Evolutionary conservation across 805 yeast species (phyloP).

Genomic region (Suhomyces kilbournensis): DNA sequence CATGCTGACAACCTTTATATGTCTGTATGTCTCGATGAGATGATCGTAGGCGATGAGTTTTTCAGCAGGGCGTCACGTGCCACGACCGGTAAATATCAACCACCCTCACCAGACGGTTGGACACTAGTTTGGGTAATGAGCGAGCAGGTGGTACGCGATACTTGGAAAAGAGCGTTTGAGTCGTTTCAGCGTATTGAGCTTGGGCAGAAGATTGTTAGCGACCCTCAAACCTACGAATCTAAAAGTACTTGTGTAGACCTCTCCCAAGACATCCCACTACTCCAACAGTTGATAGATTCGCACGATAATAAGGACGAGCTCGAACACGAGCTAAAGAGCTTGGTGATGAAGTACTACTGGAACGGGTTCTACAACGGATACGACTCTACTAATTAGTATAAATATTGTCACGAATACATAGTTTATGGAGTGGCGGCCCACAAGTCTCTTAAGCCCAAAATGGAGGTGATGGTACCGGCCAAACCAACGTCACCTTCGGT

Average conservation of each 20-base stretch:
- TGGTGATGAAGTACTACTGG: slow-evolving; percentile 32
- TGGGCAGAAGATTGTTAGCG: background rate
- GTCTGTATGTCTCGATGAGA: background rate
- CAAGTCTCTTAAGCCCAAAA: slow-evolving; percentile 70
- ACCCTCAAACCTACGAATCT: background rate
- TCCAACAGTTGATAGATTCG: slow-evolving; percentile 13
- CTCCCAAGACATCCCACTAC: background rate
- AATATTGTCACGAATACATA: background rate
- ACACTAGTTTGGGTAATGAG: background rate
- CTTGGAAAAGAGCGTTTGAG: background rate
- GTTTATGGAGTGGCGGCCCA: slow-evolving; percentile 48
- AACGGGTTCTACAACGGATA: slow-evolving; percentile 28
- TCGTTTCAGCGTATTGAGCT: background rate
- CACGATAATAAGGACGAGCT: slow-evolving; percentile 14
- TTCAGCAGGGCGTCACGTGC: background rate
- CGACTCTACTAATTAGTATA: background rate
- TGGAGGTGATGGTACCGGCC: slow-evolving; percentile 80
- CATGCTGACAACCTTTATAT: no score
- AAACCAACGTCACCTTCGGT: slow-evolving; percentile 80
- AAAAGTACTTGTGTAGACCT: background rate
- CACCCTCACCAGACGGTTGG: no score
- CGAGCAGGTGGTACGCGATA: background rate
- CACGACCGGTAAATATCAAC: background rate
- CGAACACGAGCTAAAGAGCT: slow-evolving; percentile 21
- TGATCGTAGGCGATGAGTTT: background rate